Conservation (phyloP, 495 filamentous ascomycete species). For the Rhizodiscina lignyota region DNA sequence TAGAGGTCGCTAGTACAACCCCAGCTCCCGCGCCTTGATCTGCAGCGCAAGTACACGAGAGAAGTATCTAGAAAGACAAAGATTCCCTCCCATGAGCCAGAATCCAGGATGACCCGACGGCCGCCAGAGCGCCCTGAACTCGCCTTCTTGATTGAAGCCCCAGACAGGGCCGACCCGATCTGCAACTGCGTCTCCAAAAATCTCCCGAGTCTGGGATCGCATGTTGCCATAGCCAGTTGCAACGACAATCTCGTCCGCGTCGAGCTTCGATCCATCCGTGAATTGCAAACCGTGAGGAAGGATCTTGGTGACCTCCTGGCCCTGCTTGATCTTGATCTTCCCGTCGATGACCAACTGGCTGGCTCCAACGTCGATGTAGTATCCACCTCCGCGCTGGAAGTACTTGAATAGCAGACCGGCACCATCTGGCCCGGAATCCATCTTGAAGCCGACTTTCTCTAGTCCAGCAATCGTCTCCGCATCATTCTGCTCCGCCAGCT, state of each 20-base stretch:
- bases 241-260: slow-evolving; percentile 68
- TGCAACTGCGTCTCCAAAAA: slow-evolving; percentile 57
- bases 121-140: slow-evolving; percentile 53
- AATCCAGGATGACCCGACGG: slow-evolving; percentile 55
- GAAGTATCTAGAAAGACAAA: slow-evolving; percentile 57
- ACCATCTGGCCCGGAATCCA: slow-evolving; percentile 49
- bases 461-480: slow-evolving; percentile 41
- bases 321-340: slow-evolving; percentile 61
- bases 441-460: slow-evolving; percentile 46
- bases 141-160: slow-evolving; percentile 65
- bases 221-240: slow-evolving; percentile 79
- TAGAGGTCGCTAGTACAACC: too few species aligned
- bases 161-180: slow-evolving; percentile 53
- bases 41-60: slow-evolving; percentile 59
- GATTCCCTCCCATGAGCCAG: slow-evolving; percentile 74
- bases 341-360: slow-evolving; percentile 58
- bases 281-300: slow-evolving; percentile 38
- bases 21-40: slow-evolving; percentile 59
- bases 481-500: slow-evolving; percentile 31
- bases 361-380: slow-evolving; percentile 49
- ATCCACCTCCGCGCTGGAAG: slow-evolving; percentile 16
- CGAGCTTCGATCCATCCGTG: slow-evolving; percentile 45
- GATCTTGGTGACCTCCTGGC: slow-evolving; percentile 10
- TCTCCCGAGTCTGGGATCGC: slow-evolving; percentile 38
- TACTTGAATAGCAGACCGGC: slow-evolving; percentile 61